These are phyloP conservation scores for Boechera stricta DNA, from an alignment of 345 rosid species.

Conservation along the genomic window DNA sequence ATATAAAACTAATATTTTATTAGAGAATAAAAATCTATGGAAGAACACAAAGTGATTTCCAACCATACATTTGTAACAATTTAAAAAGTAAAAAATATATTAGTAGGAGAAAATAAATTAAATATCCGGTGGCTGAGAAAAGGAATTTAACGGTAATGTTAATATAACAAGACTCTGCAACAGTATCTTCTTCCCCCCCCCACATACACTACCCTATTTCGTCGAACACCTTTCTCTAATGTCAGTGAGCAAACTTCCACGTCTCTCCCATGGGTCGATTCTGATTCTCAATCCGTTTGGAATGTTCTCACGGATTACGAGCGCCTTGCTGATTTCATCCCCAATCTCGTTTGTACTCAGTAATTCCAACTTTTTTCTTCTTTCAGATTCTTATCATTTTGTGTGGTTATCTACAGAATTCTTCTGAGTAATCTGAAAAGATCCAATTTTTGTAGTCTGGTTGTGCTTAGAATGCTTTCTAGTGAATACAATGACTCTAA, in stretches of 20 bases:
- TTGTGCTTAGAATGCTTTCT: not conserved
- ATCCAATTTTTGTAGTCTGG: not conserved
- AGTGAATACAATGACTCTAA: not conserved
- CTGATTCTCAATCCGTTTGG: conserved; percentile 81
- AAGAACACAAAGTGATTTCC: not conserved
- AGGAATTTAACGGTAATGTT: conserved; percentile 29
- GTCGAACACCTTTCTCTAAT: conserved; percentile 34
- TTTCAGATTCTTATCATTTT: not conserved
- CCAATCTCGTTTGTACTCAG: conserved; percentile 67
- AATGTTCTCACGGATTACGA: conserved; percentile 90
- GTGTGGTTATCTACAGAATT: not conserved
- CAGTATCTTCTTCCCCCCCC: conserved; percentile 16
- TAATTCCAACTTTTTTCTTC: not conserved
- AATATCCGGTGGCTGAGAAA: conserved; percentile 33
- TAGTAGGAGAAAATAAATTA: not conserved
- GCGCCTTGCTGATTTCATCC: conserved; percentile 88
- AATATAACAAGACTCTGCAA: not conserved
- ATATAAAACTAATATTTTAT: too few relatives aligned
- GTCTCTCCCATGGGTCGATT: conserved; percentile 51
- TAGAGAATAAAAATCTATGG: not conserved
- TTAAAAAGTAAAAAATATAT: not conserved
- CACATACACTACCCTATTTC: not conserved
- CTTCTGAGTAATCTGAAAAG: not conserved
- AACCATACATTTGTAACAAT: conserved; percentile 29
- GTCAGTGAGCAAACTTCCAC: conserved; percentile 41